Percentiles rank a stretch among this genome's conserved stretches.
phyloP scores from a whole-genome alignment of 495 filamentous ascomycete genomes.

The Peziza echinospora region DNA sequence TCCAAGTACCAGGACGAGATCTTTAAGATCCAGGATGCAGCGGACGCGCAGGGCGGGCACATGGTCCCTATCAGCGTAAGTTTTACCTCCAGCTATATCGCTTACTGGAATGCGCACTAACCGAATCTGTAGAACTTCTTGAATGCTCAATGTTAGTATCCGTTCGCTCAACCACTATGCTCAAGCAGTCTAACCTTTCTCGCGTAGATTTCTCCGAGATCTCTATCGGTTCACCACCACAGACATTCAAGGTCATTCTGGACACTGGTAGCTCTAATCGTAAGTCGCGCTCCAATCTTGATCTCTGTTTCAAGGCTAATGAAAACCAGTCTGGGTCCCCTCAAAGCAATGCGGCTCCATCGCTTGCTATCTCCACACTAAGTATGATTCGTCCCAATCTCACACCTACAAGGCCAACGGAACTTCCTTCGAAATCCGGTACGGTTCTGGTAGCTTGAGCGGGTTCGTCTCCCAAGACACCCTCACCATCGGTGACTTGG shows the following conservation, averaged over 20 bases:
- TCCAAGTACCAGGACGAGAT: constrained; percentile 45
- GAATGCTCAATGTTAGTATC: constrained; percentile 82
- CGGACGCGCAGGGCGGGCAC: constrained; percentile 41
- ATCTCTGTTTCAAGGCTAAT: constrained; percentile 2
- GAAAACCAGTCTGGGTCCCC: constrained; percentile 58
- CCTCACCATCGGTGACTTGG: constrained; percentile 71
- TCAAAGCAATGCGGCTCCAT: constrained; percentile 80
- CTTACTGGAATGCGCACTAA: constrained; percentile 6
- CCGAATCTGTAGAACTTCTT: constrained; percentile 48
- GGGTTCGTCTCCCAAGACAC: constrained; percentile 82
- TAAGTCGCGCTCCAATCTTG: constrained; percentile 4
- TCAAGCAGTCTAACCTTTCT: neutral
- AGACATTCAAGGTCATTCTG: constrained; percentile 93
- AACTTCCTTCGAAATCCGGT: constrained; percentile 74
- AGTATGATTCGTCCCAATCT: constrained; percentile 81
- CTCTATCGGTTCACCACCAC: constrained; percentile 71
- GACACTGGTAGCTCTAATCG: constrained; percentile 96
- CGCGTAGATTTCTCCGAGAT: constrained; percentile 85
- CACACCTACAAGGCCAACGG: constrained; percentile 91
- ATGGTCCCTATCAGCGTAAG: constrained; percentile 52
- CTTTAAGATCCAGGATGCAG: constrained; percentile 53
- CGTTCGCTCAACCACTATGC: neutral
- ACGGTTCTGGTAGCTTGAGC: constrained; percentile 85
- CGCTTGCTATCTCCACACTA: constrained; percentile 91
- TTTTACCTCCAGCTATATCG: neutral